phyloP scores from a whole-genome alignment of 495 filamentous ascomycete genomes.

The Penicillium paxilli region DNA sequence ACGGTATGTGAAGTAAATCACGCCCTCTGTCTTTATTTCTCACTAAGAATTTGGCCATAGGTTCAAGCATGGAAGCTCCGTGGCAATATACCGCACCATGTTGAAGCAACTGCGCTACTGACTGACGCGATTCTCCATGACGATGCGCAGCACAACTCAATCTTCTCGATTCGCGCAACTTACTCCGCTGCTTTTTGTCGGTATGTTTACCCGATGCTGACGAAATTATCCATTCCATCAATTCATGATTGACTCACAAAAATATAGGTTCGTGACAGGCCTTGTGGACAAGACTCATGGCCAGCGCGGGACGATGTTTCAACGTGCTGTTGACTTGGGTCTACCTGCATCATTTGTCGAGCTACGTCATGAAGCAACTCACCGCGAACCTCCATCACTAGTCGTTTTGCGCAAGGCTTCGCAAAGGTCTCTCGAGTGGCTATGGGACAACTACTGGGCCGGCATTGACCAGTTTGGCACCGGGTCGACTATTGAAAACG shows the following conservation, averaged over 20 bases:
- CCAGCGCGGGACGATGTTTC: slow-evolving; percentile 75
- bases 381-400: slow-evolving; percentile 79
- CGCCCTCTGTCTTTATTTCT: not conserved
- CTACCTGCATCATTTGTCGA: slow-evolving; percentile 86
- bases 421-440: slow-evolving; percentile 72
- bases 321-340: slow-evolving; percentile 70
- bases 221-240: not conserved
- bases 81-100: slow-evolving; percentile 75
- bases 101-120: slow-evolving; percentile 78
- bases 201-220: too few species aligned
- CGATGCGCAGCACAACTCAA: slow-evolving; percentile 49
- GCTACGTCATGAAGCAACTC: slow-evolving; percentile 84
- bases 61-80: slow-evolving; percentile 61
- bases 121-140: slow-evolving; percentile 73
- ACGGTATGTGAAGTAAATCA: slow-evolving; percentile 34
- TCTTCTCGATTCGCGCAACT: slow-evolving; percentile 55
- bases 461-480: slow-evolving; percentile 19
- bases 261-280: slow-evolving; percentile 81
- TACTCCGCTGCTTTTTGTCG: slow-evolving; percentile 63
- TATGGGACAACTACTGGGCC: slow-evolving; percentile 86
- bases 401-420: slow-evolving; percentile 65
- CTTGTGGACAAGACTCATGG: slow-evolving; percentile 76
- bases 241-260: slow-evolving; percentile 4
- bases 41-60: slow-evolving; percentile 23
- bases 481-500: slow-evolving; percentile 4